These are phyloP conservation scores for Trichoderma sp. DNA, from an alignment of 2,329 filamentous ascomycete genomes.

Conservation along the genomic window DNA sequence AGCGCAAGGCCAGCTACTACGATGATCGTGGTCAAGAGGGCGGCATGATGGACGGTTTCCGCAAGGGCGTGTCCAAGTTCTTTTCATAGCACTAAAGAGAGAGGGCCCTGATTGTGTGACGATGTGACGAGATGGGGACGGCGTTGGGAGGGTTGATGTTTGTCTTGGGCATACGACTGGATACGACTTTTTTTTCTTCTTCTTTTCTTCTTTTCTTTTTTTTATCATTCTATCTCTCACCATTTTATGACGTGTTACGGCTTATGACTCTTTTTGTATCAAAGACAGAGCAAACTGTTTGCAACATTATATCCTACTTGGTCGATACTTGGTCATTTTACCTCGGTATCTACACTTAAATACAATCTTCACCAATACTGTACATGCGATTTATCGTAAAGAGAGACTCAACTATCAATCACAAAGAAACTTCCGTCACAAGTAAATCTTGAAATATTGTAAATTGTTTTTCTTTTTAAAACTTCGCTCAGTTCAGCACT, in stretches of 20 bases:
- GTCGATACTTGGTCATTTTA: background rate
- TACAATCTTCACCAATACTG: background rate
- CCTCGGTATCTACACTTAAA: background rate
- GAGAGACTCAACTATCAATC: background rate
- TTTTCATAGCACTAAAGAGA: slow-evolving; percentile 32
- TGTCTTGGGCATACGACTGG: slow-evolving; percentile 11
- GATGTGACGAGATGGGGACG: slow-evolving; percentile 16
- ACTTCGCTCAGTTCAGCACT: slow-evolving; percentile 4
- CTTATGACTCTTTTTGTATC: slow-evolving; percentile 12
- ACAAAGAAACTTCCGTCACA: background rate
- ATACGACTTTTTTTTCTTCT: slow-evolving; percentile 1
- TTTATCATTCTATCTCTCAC: slow-evolving; percentile 7
- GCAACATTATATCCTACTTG: background rate
- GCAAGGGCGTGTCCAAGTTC: slow-evolving; percentile 40
- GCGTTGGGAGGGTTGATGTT: background rate
- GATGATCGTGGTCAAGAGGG: slow-evolving; percentile 29
- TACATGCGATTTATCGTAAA: background rate
- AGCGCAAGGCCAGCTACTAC: slow-evolving; percentile 32
- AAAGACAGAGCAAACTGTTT: slow-evolving; percentile 2
- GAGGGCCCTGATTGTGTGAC: background rate
- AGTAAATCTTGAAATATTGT: background rate
- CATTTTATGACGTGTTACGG: slow-evolving; percentile 15
- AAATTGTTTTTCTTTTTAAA: background rate
- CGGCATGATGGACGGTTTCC: slow-evolving; percentile 37
- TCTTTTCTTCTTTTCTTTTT: background rate